phyloP scores from a whole-genome alignment of 805 yeast species.

The Barnettozyma sucrosica region DNA sequence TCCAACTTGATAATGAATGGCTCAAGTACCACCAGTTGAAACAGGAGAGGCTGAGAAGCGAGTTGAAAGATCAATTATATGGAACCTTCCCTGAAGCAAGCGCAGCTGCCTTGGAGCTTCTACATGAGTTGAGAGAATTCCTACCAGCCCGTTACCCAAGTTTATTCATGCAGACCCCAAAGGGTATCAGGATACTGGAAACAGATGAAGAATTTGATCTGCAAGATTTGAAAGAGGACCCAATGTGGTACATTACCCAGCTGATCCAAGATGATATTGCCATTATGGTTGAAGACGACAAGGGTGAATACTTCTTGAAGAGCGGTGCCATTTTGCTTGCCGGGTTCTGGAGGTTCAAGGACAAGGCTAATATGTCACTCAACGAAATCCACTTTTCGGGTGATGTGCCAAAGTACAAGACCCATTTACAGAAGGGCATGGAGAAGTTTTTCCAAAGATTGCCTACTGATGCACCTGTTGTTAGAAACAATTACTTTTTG shows the following conservation, averaged over 20 bases:
- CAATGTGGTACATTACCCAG: conserved; percentile 51
- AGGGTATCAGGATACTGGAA: conserved; percentile 32
- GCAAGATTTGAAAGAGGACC: conserved; percentile 39
- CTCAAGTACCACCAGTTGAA: conserved; percentile 47
- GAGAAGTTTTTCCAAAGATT: conserved; percentile 56
- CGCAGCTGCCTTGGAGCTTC: conserved; percentile 49
- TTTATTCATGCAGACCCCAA: conserved; percentile 31
- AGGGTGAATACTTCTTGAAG: conserved; percentile 51
- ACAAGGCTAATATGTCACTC: conserved; percentile 51
- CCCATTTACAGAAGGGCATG: conserved; percentile 56
- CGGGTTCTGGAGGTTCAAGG: conserved; percentile 64
- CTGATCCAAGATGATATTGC: conserved; percentile 65
- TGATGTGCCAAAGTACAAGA: conserved; percentile 60
- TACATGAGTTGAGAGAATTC: conserved; percentile 46
- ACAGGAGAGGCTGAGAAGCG: conserved; percentile 45
- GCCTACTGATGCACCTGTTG: conserved; percentile 57
- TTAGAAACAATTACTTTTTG: conserved; percentile 58
- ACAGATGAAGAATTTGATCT: conserved; percentile 46
- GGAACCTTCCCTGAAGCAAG: conserved; percentile 47
- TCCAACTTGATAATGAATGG: conserved; percentile 67
- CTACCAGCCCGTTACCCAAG: conserved; percentile 55
- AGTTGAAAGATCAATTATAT: conserved; percentile 30
- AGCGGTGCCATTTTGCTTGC: conserved; percentile 62
- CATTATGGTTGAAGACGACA: conserved; percentile 52
- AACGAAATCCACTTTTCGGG: conserved; percentile 58